Base-by-base conservation (phyloP, 495 filamentous ascomycete species). In the Aspergillus leporis region DNA sequence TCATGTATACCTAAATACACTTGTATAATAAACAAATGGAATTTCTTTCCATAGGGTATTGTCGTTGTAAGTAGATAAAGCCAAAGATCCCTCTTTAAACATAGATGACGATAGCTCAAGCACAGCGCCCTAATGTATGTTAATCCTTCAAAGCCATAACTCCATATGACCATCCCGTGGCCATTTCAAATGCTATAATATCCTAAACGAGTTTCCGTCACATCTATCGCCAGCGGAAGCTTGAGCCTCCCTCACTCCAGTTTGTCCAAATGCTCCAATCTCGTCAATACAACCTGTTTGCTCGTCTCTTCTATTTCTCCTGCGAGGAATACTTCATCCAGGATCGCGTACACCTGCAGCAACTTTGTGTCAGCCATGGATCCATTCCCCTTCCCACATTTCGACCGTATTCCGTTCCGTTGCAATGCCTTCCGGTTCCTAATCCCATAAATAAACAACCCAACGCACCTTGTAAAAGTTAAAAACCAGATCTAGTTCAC, bases 231-330 rank as follows among this genome's bases (percentile, higher is more conserved):
- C 9, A 47, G 50, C 3, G 14, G 3, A 9, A 22, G 34, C 31
- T 38, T n/a, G 16, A 25, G 7, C 14, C 51, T 6, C 12, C 16
- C 32, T 78, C 66, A 98, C 72, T 98, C 94, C 73, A 98, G 74
- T 69, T 98, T 98, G 71, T 98, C 94, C 73, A 98, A 70, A 79
- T 97, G 93, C 70, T 97, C 94, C 73, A 98, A 74, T 70, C 94
- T 74, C 56, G 93, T 97, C 66, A 98, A 75, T 52, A 98, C 94
- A 31, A 98, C 94, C 75, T 97, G 93, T 74, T 98, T 98, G 69
- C 90, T 93, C 46, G 94, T 97, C 81, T 98, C 94, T 77, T 98
- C 91, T 60, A 98, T 91, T 81, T 98, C 94, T 53, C 94, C 94
- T 1, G 94, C 94, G 51, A 98, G 86, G 80, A 91, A 96, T 53